Conservation (phyloP, 2,329 filamentous ascomycete genomes). For the Talaromyces pinophilus region DNA sequence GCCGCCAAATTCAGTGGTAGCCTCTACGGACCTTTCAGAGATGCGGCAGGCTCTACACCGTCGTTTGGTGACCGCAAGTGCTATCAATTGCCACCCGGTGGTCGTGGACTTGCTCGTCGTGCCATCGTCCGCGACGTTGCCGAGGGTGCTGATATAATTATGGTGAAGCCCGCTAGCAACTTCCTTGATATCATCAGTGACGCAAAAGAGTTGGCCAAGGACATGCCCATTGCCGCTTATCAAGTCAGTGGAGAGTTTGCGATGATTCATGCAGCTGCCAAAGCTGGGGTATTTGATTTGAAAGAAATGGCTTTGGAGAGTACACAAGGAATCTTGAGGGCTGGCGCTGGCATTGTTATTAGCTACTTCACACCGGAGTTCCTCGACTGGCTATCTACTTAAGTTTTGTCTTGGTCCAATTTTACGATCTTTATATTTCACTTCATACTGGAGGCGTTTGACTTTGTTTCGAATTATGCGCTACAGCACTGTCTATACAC, state of each 20-base stretch:
- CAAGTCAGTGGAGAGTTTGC: conserved; percentile 97
- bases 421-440: background rate
- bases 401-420: background rate
- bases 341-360: conserved; percentile 88
- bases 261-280: conserved; percentile 95
- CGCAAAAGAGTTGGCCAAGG: conserved; percentile 88
- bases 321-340: conserved; percentile 87
- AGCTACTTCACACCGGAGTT: conserved; percentile 90
- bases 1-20: conserved; percentile 97
- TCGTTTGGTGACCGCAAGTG: conserved; percentile 93
- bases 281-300: conserved; percentile 93
- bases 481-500: background rate
- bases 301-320: conserved; percentile 94
- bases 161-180: conserved; percentile 96
- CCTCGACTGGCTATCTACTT: conserved; percentile 58
- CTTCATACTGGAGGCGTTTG: background rate
- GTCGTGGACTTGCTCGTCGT: conserved; percentile 84
- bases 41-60: conserved; percentile 86
- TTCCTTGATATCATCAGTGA: conserved; percentile 98
- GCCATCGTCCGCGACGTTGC: conserved; percentile 87
- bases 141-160: conserved; percentile 96
- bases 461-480: background rate
- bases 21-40: conserved; percentile 94
- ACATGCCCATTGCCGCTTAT: conserved; percentile 91
- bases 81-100: conserved; percentile 93